phyloP scores from a whole-genome alignment of 305 asterid species.

The Ajuga reptans region DNA sequence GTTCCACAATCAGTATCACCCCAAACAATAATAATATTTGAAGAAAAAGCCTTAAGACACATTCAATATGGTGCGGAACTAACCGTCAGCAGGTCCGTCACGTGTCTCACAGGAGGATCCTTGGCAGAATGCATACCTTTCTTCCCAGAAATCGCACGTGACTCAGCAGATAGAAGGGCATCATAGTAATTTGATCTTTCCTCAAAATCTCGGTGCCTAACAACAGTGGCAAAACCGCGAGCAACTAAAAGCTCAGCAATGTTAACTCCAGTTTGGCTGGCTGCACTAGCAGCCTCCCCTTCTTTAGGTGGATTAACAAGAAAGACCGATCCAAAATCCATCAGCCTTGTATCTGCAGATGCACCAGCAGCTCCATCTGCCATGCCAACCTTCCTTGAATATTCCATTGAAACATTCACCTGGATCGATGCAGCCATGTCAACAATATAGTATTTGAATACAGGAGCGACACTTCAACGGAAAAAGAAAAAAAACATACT shows the following conservation, averaged over 20 bases:
- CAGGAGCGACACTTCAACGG: conserved; percentile 5
- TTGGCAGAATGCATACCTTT: conserved; percentile 85
- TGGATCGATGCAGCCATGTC: conserved; percentile 26
- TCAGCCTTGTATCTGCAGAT: conserved; percentile 59
- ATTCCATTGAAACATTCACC: conserved; percentile 97
- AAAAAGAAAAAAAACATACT: conserved; percentile 32
- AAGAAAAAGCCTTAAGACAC: background rate
- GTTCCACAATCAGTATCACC: conserved; percentile 4
- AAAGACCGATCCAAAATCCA: conserved; percentile 96
- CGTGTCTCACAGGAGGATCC: conserved; percentile 82
- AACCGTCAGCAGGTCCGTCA: conserved; percentile 76
- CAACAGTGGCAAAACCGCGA: conserved; percentile 86
- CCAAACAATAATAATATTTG: background rate
- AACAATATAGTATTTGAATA: conserved; percentile 8
- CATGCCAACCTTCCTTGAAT: conserved; percentile 70
- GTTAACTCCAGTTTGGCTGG: conserved; percentile 54
- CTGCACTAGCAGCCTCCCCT: conserved; percentile 60
- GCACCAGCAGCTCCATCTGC: conserved; percentile 62
- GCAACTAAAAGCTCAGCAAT: conserved; percentile 83
- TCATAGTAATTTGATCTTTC: conserved; percentile 91
- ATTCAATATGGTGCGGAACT: conserved; percentile 29
- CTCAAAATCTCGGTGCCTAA: conserved; percentile 95
- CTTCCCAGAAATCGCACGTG: conserved; percentile 79
- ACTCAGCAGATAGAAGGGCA: conserved; percentile 77
- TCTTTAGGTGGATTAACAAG: conserved; percentile 56